These are phyloP conservation scores for Alternaria dauci DNA, from an alignment of 2,329 filamentous ascomycete genomes.

Conservation along the genomic window DNA sequence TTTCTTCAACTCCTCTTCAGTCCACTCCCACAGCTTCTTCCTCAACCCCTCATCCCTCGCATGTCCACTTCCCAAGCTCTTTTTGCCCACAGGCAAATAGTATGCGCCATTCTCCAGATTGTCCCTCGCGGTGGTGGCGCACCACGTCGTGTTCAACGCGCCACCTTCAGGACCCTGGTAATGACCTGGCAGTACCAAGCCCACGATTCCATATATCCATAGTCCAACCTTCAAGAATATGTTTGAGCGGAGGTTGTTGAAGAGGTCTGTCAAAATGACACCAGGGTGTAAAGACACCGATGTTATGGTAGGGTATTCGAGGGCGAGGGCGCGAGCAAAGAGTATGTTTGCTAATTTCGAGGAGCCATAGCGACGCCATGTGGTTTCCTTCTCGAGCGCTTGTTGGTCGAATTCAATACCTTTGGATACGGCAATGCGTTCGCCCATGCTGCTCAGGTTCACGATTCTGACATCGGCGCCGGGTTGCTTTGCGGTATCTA, in stretches of 20 bases:
- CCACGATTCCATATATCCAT: conserved; percentile 38
- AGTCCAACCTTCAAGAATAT: conserved; percentile 34
- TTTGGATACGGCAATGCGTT: conserved; percentile 27
- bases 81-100: conserved; percentile 50
- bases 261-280: conserved; percentile 58
- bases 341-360: conserved; percentile 62
- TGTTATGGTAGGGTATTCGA: conserved; percentile 56
- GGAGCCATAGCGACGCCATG: conserved; percentile 56
- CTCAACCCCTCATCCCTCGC: conserved; percentile 42
- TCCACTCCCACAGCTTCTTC: conserved; percentile 52
- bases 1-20: conserved; percentile 45
- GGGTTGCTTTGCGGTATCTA: conserved; percentile 51
- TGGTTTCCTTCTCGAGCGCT: conserved; percentile 39
- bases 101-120: conserved; percentile 54
- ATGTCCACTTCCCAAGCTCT: conserved; percentile 32
- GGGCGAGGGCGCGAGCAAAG: conserved; percentile 54
- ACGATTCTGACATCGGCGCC: conserved; percentile 58
- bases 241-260: conserved; percentile 31
- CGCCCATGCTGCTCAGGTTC: conserved; percentile 49
- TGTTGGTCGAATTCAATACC: conserved; percentile 51
- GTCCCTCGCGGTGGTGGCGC: conserved; percentile 44
- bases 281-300: conserved; percentile 60
- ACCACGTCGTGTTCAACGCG: conserved; percentile 56
- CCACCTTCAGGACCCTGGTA: conserved; percentile 44
- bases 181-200: conserved; percentile 40